Evolutionary conservation across 495 filamentous ascomycete genomes (phyloP).

Genomic region (Aspergillus hancockii): DNA sequence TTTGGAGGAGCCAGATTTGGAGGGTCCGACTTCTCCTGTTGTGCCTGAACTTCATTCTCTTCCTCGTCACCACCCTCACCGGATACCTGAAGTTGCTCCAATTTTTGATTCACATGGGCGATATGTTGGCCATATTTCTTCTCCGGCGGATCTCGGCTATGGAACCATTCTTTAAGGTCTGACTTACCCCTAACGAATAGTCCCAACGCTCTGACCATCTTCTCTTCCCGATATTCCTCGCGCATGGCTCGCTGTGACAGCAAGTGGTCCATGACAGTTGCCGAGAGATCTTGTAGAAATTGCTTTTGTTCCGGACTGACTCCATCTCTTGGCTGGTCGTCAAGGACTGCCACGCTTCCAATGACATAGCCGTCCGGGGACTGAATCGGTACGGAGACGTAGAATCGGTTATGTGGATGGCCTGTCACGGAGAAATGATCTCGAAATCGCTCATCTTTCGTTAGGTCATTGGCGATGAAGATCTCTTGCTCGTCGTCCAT

Average conservation of each 20-base stretch:
- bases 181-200: constrained; percentile 49
- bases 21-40: neutral
- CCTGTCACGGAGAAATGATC: constrained; percentile 36
- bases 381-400: constrained; percentile 60
- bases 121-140: constrained; percentile 6
- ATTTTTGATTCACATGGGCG: constrained; percentile 16
- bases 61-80: neutral
- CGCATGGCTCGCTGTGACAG: constrained; percentile 7
- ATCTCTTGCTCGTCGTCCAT: constrained; percentile 14
- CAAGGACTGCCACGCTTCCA: constrained; percentile 61
- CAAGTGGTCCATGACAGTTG: constrained; percentile 31
- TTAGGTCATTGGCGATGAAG: constrained; percentile 26
- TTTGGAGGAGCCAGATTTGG: neutral
- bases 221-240: constrained; percentile 20
- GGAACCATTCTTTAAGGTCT: constrained; percentile 25
- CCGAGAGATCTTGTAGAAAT: constrained; percentile 37
- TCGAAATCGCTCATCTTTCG: constrained; percentile 25
- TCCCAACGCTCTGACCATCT: constrained; percentile 34
- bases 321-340: constrained; percentile 40
- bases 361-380: constrained; percentile 58
- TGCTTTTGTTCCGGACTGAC: constrained; percentile 17
- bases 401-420: constrained; percentile 43
- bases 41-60: neutral
- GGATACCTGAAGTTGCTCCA: constrained; percentile 15
- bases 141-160: constrained; percentile 7